phyloP scores from a whole-genome alignment of 108 stramenopile genomes.

The Nitzschia sp. region DNA sequence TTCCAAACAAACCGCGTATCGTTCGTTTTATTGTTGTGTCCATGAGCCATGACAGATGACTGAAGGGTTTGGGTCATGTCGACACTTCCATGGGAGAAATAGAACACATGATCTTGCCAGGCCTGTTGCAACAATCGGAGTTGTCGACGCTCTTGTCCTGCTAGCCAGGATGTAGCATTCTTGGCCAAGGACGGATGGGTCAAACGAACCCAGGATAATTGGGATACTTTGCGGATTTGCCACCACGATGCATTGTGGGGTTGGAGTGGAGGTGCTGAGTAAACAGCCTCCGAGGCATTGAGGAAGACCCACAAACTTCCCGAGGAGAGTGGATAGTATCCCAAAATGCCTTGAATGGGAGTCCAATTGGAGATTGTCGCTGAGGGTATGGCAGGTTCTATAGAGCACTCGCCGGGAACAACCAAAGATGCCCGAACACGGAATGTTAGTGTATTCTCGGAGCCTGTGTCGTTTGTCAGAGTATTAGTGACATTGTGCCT shows the following conservation, averaged over 20 bases:
- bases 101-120: conserved; percentile 74
- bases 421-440: conserved; percentile 9
- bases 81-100: conserved; percentile 41
- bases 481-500: conserved; percentile 10
- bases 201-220: conserved; percentile 62
- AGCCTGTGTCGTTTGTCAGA: not conserved
- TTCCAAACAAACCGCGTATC: conserved; percentile 97
- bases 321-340: conserved; percentile 67
- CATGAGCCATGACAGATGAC: conserved; percentile 31
- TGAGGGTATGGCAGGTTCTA: too few species aligned
- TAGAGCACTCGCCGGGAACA: not conserved
- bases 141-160: conserved; percentile 67
- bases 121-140: conserved; percentile 65
- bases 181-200: not conserved
- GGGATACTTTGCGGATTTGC: conserved; percentile 53
- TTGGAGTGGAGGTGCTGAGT: conserved; percentile 41
- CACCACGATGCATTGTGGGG: conserved; percentile 24
- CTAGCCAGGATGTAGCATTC: too few species aligned
- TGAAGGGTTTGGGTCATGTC: conserved; percentile 73
- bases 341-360: conserved; percentile 79
- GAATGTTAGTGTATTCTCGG: conserved; percentile 14
- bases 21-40: conserved; percentile 18
- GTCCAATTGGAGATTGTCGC: conserved; percentile 13
- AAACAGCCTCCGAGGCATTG: conserved; percentile 52
- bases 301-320: conserved; percentile 67